A percentile compares a stretch with the other conserved stretches of the same genome.
phyloP scores from a whole-genome alignment of 164 flowering plant species.

The Annona cherimola region DNA sequence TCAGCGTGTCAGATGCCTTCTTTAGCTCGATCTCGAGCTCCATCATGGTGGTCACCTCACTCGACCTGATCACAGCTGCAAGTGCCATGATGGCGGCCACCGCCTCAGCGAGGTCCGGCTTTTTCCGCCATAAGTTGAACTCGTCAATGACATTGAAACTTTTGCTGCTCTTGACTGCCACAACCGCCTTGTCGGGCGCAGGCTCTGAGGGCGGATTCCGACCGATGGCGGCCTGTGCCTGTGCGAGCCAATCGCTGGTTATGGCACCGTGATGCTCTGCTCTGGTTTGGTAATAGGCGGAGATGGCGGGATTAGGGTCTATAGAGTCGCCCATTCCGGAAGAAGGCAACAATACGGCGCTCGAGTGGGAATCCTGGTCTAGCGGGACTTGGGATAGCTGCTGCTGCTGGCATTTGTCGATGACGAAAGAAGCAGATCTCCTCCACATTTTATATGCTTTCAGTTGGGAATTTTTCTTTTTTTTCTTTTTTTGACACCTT shows the following conservation, averaged over 20 bases:
- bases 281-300: conserved; percentile 89
- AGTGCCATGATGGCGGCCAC: conserved; percentile 92
- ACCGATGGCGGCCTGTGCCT: conserved; percentile 82
- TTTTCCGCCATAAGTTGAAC: conserved; percentile 85
- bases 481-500: too few relatives aligned
- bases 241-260: conserved; percentile 94
- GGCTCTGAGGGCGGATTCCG: conserved; percentile 4
- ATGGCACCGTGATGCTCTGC: conserved; percentile 90
- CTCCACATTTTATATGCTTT: too few relatives aligned
- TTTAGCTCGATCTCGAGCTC: conserved; percentile 94
- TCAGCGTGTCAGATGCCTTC: conserved; percentile 85
- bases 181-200: not conserved
- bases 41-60: conserved; percentile 93
- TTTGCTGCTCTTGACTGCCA: conserved; percentile 15
- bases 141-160: conserved; percentile 75
- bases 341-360: too few relatives aligned
- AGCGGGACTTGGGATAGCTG: too few relatives aligned
- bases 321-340: too few relatives aligned
- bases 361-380: too few relatives aligned
- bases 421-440: too few relatives aligned
- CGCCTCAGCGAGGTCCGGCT: conserved; percentile 99
- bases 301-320: conserved; percentile 51
- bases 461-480: too few relatives aligned
- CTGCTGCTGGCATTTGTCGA: too few relatives aligned
- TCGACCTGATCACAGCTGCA: conserved; percentile 71